Conservation (phyloP, 148 eudicot species). For the Selenicereus undatus region DNA sequence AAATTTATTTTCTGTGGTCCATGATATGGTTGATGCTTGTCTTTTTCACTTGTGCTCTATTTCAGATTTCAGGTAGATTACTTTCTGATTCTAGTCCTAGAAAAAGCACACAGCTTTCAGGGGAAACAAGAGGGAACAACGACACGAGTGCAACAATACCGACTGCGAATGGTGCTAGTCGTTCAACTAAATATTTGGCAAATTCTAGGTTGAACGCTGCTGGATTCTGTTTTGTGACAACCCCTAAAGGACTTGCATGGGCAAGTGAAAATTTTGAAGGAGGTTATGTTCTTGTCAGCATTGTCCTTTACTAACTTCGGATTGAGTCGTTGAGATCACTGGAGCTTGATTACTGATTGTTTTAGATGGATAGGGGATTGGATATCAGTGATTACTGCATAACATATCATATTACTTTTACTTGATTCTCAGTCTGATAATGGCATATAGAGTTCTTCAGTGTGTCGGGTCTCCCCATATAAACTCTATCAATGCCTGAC, state of each 20-base stretch:
- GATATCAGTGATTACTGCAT: no score
- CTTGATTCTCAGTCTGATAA: no score
- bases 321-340: no score
- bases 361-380: no score
- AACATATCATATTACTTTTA: no score
- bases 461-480: no score
- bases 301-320: not conserved
- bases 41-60: not conserved
- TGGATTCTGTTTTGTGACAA: slow-evolving; percentile 61
- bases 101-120: slow-evolving; percentile 77
- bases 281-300: slow-evolving; percentile 41
- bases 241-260: slow-evolving; percentile 64
- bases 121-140: slow-evolving; percentile 48
- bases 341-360: no score
- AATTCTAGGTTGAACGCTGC: slow-evolving; percentile 57
- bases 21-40: slow-evolving; percentile 11
- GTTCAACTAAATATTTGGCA: slow-evolving; percentile 56
- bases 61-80: slow-evolving; percentile 86
- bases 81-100: slow-evolving; percentile 89
- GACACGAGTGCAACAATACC: slow-evolving; percentile 38
- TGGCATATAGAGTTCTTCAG: no score
- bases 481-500: no score
- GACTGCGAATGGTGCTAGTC: slow-evolving; percentile 69
- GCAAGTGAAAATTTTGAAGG: slow-evolving; percentile 62
- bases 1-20: not conserved